phyloP scores from a whole-genome alignment of 73 alveolate species.

The Stentor coeruleus region DNA sequence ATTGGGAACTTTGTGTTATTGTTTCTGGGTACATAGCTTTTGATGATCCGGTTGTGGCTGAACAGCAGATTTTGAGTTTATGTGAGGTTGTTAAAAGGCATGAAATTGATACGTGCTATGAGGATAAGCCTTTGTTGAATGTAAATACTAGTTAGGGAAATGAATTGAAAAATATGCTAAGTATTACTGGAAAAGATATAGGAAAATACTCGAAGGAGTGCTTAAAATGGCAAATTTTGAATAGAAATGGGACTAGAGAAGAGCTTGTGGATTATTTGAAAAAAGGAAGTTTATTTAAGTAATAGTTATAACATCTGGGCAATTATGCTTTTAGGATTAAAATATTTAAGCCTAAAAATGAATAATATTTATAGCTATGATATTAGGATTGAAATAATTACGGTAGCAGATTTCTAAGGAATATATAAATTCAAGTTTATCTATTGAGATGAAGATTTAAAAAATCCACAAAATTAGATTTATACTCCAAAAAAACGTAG shows the following conservation, averaged over 20 bases:
- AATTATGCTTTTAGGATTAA: too few species aligned
- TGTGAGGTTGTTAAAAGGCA: conserved; percentile 43
- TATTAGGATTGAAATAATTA: too few species aligned
- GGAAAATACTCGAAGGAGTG: conserved; percentile 49
- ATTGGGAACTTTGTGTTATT: conserved; percentile 31
- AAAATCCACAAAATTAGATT: too few species aligned
- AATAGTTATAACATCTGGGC: too few species aligned
- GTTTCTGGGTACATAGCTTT: conserved; percentile 7
- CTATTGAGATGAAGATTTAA: too few species aligned
- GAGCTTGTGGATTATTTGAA: too few species aligned
- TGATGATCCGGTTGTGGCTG: not conserved
- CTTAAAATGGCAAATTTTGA: conserved; percentile 36
- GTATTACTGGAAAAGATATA: conserved; percentile 41
- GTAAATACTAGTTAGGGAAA: conserved; percentile 45
- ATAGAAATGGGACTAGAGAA: conserved; percentile 37
- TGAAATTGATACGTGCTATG: conserved; percentile 53
- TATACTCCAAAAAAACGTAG: too few species aligned
- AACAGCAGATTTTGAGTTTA: conserved; percentile 34
- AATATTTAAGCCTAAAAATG: too few species aligned
- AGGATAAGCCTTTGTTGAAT: conserved; percentile 63
- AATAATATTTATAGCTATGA: too few species aligned
- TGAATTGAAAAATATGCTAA: conserved; percentile 63
- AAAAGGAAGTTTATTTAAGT: too few species aligned
- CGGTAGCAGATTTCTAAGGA: too few species aligned
- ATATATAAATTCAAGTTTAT: too few species aligned